Conservation (phyloP, 2,329 filamentous ascomycete genomes). For the Falciphora oryzae region DNA sequence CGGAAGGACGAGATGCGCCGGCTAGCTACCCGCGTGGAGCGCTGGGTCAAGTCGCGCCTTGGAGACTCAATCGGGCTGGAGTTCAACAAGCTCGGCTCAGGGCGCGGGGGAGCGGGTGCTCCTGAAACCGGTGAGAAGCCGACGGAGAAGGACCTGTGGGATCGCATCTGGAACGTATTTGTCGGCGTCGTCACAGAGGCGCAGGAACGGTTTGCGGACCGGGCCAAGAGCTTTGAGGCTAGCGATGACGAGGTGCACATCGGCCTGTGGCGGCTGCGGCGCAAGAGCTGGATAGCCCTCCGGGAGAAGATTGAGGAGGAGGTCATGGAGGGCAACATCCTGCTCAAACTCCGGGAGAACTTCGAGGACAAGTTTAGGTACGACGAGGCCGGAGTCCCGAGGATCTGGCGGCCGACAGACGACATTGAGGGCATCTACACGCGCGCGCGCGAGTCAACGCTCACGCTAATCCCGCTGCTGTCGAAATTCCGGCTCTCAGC, state of each 20-base stretch:
- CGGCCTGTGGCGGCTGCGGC: slow-evolving; percentile 83
- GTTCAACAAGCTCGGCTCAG: slow-evolving; percentile 93
- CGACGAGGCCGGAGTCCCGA: slow-evolving; percentile 86
- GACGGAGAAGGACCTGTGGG: slow-evolving; percentile 86
- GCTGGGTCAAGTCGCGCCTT: slow-evolving; percentile 86
- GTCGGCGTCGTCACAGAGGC: slow-evolving; percentile 77
- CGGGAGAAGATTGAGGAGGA: slow-evolving; percentile 92
- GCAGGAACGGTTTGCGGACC: slow-evolving; percentile 76
- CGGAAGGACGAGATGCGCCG: slow-evolving; percentile 95
- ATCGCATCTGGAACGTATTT: slow-evolving; percentile 88
- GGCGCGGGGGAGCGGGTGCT: slow-evolving; percentile 74
- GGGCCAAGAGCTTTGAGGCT: slow-evolving; percentile 90
- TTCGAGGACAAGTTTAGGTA: slow-evolving; percentile 99
- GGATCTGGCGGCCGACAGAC: slow-evolving; percentile 94
- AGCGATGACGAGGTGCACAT: slow-evolving; percentile 86
- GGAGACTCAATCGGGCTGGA: slow-evolving; percentile 85
- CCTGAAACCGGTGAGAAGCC: slow-evolving; percentile 71
- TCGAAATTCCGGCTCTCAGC: slow-evolving; percentile 74
- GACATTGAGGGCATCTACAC: slow-evolving; percentile 97
- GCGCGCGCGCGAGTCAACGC: slow-evolving; percentile 82
- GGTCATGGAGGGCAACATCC: slow-evolving; percentile 93
- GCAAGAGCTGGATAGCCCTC: slow-evolving; percentile 91
- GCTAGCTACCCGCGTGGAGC: slow-evolving; percentile 82
- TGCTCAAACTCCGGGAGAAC: slow-evolving; percentile 93
- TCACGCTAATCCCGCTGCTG: slow-evolving; percentile 84